phyloP scores from a whole-genome alignment of 1,139 yeast species.

The Ogataea hybrid region DNA sequence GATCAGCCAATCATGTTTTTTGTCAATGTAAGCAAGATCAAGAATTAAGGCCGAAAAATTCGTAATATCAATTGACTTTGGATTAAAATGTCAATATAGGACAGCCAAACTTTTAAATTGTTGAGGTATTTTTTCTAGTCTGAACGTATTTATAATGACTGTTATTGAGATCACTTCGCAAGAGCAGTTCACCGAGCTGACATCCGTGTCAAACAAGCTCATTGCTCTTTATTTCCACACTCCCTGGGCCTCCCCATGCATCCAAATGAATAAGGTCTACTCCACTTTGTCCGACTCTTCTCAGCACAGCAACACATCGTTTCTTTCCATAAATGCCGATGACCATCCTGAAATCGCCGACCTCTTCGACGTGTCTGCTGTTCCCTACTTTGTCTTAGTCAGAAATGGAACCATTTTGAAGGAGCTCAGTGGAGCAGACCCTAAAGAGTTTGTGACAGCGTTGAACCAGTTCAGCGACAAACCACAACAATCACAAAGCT shows the following conservation, averaged over 20 bases:
- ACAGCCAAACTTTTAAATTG: conserved; percentile 1
- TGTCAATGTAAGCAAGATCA: conserved; percentile 5
- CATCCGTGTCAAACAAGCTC: conserved; percentile 62
- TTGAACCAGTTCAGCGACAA: conserved; percentile 51
- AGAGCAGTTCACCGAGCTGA: conserved; percentile 79
- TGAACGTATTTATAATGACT: conserved; percentile 46
- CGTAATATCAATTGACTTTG: conserved; percentile 1
- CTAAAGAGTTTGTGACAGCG: conserved; percentile 80
- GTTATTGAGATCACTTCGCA: conserved; percentile 76
- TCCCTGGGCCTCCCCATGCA: conserved; percentile 96
- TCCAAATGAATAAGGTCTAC: conserved; percentile 75
- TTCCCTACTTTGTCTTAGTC: conserved; percentile 87
- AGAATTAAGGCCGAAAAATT: conserved; percentile 11
- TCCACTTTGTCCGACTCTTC: conserved; percentile 52
- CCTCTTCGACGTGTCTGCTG: conserved; percentile 90
- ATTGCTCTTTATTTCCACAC: conserved; percentile 87
- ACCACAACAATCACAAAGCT: conserved; percentile 17
- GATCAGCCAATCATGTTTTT: conserved; percentile 5
- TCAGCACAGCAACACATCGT: conserved; percentile 41
- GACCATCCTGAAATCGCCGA: conserved; percentile 84
- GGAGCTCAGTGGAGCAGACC: conserved; percentile 93
- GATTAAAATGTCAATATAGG: neutral
- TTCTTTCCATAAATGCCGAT: conserved; percentile 84
- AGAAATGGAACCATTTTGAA: conserved; percentile 79
- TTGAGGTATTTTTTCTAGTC: neutral